Conservation (phyloP, 2,329 filamentous ascomycete genomes). For the Apiospora malaysiana region DNA sequence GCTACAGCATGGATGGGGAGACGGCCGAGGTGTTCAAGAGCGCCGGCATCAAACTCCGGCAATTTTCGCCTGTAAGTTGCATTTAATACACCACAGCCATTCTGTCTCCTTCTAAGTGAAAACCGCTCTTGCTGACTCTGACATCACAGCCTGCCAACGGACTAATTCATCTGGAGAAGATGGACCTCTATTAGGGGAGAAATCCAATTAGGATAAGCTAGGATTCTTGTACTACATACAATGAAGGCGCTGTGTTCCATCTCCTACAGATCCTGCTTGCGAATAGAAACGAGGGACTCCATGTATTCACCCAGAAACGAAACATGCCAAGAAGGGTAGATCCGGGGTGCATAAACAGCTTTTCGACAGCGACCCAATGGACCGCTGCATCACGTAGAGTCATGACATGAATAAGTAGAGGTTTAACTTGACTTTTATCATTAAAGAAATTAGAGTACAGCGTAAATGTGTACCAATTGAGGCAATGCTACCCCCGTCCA, state of each 20-base stretch:
- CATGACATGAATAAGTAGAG: not conserved
- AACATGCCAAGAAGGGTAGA: slow-evolving; percentile 5
- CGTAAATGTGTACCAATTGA: slow-evolving; percentile 21
- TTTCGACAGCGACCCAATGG: not conserved
- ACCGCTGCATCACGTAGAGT: not conserved
- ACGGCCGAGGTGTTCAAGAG: slow-evolving; percentile 82
- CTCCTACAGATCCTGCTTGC: not conserved
- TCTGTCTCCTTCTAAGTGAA: slow-evolving; percentile 21
- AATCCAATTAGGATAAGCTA: not conserved
- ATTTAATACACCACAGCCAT: not conserved
- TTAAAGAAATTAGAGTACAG: slow-evolving; percentile 27
- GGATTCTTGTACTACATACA: not conserved
- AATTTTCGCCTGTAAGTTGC: slow-evolving; percentile 80
- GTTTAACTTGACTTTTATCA: slow-evolving; percentile 15
- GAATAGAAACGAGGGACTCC: not conserved
- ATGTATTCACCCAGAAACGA: not conserved
- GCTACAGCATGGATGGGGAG: slow-evolving; percentile 92
- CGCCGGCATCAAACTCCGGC: slow-evolving; percentile 83
- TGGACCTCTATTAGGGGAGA: slow-evolving; percentile 33
- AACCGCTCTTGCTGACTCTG: not conserved
- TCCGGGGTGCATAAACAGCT: slow-evolving; percentile 26
- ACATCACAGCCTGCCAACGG: slow-evolving; percentile 55
- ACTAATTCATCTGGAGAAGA: slow-evolving; percentile 57
- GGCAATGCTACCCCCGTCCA: slow-evolving; percentile 9
- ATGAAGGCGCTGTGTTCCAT: not conserved